Evolutionary conservation across 2,329 filamentous ascomycete genomes (phyloP).

Genomic region (Myriangium duriaei): DNA sequence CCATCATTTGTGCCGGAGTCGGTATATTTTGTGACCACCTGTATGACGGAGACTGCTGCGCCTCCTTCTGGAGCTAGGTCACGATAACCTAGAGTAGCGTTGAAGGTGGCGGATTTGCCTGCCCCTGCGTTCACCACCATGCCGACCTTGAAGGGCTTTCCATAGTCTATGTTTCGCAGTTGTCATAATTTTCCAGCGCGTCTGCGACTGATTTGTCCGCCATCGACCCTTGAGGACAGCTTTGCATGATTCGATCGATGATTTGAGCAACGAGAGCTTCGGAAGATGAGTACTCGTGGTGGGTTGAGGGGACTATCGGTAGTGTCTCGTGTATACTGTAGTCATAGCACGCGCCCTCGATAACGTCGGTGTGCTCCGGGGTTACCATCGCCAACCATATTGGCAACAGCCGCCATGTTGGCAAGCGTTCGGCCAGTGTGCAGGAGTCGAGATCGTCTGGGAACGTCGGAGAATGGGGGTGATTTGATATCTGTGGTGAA

Average conservation of each 20-base stretch:
- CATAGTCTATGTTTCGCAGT: not conserved
- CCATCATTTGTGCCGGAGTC: not conserved
- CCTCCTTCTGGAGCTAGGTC: conserved; percentile 1
- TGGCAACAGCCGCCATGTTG: not conserved
- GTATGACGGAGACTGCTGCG: not conserved
- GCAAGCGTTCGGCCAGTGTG: not conserved
- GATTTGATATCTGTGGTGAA: not conserved
- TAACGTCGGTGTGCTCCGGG: not conserved
- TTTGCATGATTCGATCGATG: not conserved
- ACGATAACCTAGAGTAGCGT: not conserved
- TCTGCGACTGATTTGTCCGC: too few relatives aligned
- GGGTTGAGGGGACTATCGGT: not conserved
- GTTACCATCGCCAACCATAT: not conserved
- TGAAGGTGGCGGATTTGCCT: conserved; percentile 4
- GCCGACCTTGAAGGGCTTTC: not conserved
- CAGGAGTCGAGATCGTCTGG: not conserved
- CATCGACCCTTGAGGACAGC: not conserved
- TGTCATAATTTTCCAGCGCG: not conserved
- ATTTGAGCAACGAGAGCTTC: too few relatives aligned
- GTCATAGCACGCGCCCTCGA: not conserved
- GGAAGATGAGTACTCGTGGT: not conserved
- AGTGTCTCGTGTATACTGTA: not conserved
- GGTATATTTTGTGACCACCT: not conserved
- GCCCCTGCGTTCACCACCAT: conserved; percentile 11
- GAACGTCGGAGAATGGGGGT: not conserved